A percentile compares a stretch with the other conserved stretches of the same genome.
Conservation (phyloP, 768 basidiomycete genomes). For the Chiua virens region DNA sequence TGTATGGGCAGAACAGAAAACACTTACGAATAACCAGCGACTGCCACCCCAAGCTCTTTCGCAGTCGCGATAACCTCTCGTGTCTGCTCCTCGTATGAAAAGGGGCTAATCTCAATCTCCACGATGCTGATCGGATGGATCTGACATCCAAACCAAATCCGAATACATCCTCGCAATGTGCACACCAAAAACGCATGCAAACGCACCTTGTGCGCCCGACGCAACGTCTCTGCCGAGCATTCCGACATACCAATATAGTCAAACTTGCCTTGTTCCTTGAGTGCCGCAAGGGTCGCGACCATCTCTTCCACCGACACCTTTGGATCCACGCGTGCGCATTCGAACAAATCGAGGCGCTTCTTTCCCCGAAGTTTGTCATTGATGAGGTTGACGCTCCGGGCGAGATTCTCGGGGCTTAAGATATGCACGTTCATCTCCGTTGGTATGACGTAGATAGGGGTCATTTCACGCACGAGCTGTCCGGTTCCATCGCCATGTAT, state of each 20-base stretch:
- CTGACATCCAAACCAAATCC: slow-evolving; percentile 23
- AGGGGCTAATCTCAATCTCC: slow-evolving; percentile 72
- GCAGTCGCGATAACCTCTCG: slow-evolving; percentile 49
- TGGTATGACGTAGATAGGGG: too few species aligned
- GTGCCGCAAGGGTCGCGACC: slow-evolving; percentile 40
- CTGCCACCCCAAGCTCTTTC: slow-evolving; percentile 52
- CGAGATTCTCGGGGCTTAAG: slow-evolving; percentile 38
- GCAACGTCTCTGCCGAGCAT: slow-evolving; percentile 47
- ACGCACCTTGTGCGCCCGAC: slow-evolving; percentile 26
- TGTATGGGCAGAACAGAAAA: too few species aligned
- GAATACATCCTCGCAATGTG: not conserved
- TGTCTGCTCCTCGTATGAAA: slow-evolving; percentile 44
- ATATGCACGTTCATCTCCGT: not conserved
- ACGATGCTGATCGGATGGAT: slow-evolving; percentile 55
- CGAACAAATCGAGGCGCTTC: slow-evolving; percentile 61
- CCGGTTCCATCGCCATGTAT: slow-evolving; percentile 7
- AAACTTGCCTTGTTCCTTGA: slow-evolving; percentile 35
- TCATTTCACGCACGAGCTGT: slow-evolving; percentile 29
- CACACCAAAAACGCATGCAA: too few species aligned
- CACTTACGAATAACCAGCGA: slow-evolving; percentile 32
- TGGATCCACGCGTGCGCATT: slow-evolving; percentile 50
- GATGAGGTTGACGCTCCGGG: slow-evolving; percentile 46
- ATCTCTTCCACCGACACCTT: slow-evolving; percentile 46
- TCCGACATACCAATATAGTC: slow-evolving; percentile 59
- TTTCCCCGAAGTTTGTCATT: slow-evolving; percentile 46